Percentiles rank a stretch among this genome's conserved stretches.
Evolutionary conservation across 1,284 basidiomycete species (phyloP).

Genomic region (Porodaedalea pini): DNA sequence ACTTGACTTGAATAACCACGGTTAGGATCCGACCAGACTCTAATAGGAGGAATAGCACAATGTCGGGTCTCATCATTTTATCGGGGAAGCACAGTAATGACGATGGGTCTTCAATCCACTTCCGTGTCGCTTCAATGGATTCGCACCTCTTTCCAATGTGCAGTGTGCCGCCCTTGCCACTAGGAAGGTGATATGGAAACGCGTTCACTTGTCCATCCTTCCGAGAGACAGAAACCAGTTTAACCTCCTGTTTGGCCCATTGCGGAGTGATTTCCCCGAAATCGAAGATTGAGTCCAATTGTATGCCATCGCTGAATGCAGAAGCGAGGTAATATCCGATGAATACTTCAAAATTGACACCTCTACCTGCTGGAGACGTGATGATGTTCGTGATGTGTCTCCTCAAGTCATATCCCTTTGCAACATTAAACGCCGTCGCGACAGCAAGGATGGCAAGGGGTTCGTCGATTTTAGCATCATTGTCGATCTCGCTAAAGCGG

Average conservation of each 20-base stretch:
- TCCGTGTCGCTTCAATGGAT: neutral
- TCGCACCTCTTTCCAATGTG: neutral
- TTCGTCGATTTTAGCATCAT: neutral
- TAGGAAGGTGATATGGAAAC: neutral
- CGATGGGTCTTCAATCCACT: neutral
- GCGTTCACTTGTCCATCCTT: neutral
- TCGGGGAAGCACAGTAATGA: neutral
- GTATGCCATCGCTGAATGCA: neutral
- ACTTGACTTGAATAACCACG: neutral
- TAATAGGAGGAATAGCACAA: neutral
- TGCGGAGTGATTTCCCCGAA: neutral
- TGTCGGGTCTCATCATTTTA: neutral
- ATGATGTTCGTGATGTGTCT: neutral
- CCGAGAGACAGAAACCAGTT: neutral
- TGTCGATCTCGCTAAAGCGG: neutral
- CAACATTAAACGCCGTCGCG: neutral
- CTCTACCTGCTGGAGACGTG: neutral
- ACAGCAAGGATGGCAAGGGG: neutral
- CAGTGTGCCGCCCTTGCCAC: neutral
- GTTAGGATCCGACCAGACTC: neutral
- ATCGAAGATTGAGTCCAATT: neutral
- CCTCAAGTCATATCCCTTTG: too few relatives aligned
- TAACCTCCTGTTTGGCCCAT: neutral
- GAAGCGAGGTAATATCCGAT: neutral
- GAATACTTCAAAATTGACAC: neutral